Base-by-base conservation (phyloP, 2,329 filamentous ascomycete genomes). In the Cladosporium colombiae region DNA sequence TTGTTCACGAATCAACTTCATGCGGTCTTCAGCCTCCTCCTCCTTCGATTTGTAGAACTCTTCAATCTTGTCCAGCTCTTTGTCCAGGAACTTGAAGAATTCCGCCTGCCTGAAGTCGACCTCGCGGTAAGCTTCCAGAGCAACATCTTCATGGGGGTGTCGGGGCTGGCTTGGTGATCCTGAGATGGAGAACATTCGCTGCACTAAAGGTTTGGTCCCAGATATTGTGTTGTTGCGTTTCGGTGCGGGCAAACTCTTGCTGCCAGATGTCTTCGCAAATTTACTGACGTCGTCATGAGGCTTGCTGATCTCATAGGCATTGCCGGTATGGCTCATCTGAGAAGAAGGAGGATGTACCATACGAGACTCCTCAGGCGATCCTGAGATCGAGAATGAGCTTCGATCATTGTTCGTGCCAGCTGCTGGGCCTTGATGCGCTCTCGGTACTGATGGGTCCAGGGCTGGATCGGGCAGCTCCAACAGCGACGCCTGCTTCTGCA, bases 1-100 rank as follows among this genome's bases (percentile, higher is more conserved):
- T 76, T 99, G 95, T 61, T 93, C 88, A 50, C 91, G 87, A 56
- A 99, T 82, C 4, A 90, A 77, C 0, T 82, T 80, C 27, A 97
- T 81, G 2, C 93, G 87, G 64, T 89, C 81, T 0, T 88, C 90
- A 0, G 94, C 92, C 75, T 97, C 92, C 31, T 91, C 85, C 75
- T 99, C 95, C 75, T 97, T 97, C 70, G 87, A 81, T 71, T 87
- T 88, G 81, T 98, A 98, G 74, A 99, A 99, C 0, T 82, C 80
- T 75, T 99, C 93, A 13, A 99, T 92, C 79, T 98, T 99, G n/a
- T 89, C 84, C 16, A 99, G 82, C 78, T 99, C 91, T 11, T 81
- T 81, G 71, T 97, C 92, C 62, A 99, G 81, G 73, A 95, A 99
- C 0, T 83, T 79, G 76, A 93, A 94, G 75, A 99, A 98, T 16